Conservation (phyloP, 2,329 filamentous ascomycete species). For the Furcasterigmium furcatum region DNA sequence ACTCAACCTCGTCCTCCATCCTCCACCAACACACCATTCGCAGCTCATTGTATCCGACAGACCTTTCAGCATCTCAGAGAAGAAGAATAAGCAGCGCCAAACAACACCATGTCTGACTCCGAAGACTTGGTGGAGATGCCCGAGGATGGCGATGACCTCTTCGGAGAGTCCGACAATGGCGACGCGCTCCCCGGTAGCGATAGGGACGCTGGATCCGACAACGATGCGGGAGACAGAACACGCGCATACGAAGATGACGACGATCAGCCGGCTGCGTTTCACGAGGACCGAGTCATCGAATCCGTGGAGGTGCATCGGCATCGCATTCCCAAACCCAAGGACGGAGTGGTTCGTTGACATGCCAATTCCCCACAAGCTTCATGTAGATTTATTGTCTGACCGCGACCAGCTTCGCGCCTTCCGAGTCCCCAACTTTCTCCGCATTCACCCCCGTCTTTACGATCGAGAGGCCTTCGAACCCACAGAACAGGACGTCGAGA, state of each 20-base stretch:
- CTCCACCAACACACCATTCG: too few relatives aligned
- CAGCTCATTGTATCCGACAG: too few relatives aligned
- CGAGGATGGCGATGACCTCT: constrained; percentile 59
- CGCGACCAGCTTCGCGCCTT: constrained; percentile 59
- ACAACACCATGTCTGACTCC: constrained; percentile 49
- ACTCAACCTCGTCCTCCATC: too few relatives aligned
- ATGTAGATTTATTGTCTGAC: background rate
- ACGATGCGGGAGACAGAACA: constrained; percentile 33
- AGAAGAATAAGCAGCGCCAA: too few relatives aligned
- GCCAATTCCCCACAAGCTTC: background rate
- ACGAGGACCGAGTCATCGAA: constrained; percentile 55
- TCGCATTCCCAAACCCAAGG: constrained; percentile 61
- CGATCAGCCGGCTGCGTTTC: constrained; percentile 21
- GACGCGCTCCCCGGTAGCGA: constrained; percentile 62
- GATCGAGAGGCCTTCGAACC: constrained; percentile 64
- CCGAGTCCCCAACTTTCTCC: constrained; percentile 70
- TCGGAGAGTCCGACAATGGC: constrained; percentile 59
- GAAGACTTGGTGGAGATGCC: constrained; percentile 48
- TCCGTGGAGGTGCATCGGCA: constrained; percentile 67
- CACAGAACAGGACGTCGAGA: constrained; percentile 49
- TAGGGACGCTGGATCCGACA: constrained; percentile 53
- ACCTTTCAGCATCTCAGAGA: too few relatives aligned
- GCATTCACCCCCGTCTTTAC: constrained; percentile 66
- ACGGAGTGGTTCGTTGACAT: constrained; percentile 67
- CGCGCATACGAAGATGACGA: constrained; percentile 35